Base-by-base conservation (phyloP, 2,329 filamentous ascomycete genomes). In the Hirsutella minnesotensis region DNA sequence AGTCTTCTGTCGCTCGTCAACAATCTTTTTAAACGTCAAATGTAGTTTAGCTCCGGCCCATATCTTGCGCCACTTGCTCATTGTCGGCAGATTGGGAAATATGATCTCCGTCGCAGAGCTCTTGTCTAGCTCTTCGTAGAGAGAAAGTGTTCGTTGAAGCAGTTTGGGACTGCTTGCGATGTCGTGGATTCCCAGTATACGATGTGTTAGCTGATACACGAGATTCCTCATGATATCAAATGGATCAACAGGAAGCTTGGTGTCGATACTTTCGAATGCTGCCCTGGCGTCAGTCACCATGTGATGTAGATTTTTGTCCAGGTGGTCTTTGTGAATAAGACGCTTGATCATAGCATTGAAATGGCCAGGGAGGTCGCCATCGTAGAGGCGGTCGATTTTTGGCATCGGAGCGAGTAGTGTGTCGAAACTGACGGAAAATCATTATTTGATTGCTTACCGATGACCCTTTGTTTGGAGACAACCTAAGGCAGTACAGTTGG, bases 201-300 rank as follows among this genome's bases (percentile, higher is more conserved):
- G 67, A 59, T 77, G 75, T 4, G 72, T 78, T 15, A 79, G 62
- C 51, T 69, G 64, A 54, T 71, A 79, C 1, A 78, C 63, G 43
- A 74, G 59, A 7, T 61, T 55, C 51, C 74, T 75, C 38, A 77
- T 60, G 51, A 64, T 63, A 30, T 74, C 64, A 50, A 78, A 77
- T 0, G 73, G 72, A 47, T 77, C 65, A 7, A 70, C 10, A 12
- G 29, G 29, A 10, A 15, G 10, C 3, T 44, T 36, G 7, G 41
- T 43, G 7, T 46, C 36, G 5, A 46, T 20, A 12, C 24, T 37
- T 3, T 29, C 9, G 7, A 49, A 40, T 1, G 43, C 36, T 2
- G 20, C 22, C 8, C 49, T 24, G 16, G 63, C 55, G 56, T 75
- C 72, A 18, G 58, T 49, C 7, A 70, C 56, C 7, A 79, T 53